Conservation (phyloP, 441 rosid species). For the Pelargonium citronellum region DNA sequence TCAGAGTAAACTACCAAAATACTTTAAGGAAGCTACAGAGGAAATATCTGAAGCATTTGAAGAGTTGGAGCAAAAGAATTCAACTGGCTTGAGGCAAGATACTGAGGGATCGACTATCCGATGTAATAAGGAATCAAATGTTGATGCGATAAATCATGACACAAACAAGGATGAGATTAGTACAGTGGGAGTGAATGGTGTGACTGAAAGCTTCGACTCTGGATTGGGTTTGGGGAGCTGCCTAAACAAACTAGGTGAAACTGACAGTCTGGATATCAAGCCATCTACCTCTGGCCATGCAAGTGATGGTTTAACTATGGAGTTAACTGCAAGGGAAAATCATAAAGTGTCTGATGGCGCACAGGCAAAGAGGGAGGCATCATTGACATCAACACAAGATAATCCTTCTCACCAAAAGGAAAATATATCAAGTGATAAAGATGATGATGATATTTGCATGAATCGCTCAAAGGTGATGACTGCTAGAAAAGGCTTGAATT, state of each 20-base stretch:
- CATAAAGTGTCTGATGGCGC: constrained; percentile 31
- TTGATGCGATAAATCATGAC: constrained; percentile 38
- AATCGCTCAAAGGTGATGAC: constrained; percentile 18
- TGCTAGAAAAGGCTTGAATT: constrained; percentile 3
- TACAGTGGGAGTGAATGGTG: constrained; percentile 23
- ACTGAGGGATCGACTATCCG: constrained; percentile 33
- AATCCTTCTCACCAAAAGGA: constrained; percentile 29
- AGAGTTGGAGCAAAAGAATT: constrained; percentile 46
- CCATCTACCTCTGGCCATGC: constrained; percentile 33
- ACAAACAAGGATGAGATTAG: constrained; percentile 30
- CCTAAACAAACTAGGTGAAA: constrained; percentile 32
- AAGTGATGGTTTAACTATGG: constrained; percentile 32
- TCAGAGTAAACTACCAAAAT: constrained; percentile 63
- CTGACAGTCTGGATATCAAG: constrained; percentile 46
- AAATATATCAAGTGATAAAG: constrained; percentile 36
- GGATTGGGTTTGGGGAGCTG: constrained; percentile 33
- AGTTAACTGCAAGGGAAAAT: constrained; percentile 39
- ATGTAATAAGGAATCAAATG: constrained; percentile 39
- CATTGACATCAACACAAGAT: constrained; percentile 28
- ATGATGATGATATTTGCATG: constrained; percentile 24
- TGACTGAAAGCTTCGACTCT: constrained; percentile 34
- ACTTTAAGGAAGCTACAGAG: constrained; percentile 74
- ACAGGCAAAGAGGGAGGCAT: constrained; percentile 30
- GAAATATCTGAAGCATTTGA: constrained; percentile 80
- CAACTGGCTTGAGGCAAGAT: constrained; percentile 39